Conservation (phyloP, 2,329 filamentous ascomycete species). For the Scedosporium minutisporum region DNA sequence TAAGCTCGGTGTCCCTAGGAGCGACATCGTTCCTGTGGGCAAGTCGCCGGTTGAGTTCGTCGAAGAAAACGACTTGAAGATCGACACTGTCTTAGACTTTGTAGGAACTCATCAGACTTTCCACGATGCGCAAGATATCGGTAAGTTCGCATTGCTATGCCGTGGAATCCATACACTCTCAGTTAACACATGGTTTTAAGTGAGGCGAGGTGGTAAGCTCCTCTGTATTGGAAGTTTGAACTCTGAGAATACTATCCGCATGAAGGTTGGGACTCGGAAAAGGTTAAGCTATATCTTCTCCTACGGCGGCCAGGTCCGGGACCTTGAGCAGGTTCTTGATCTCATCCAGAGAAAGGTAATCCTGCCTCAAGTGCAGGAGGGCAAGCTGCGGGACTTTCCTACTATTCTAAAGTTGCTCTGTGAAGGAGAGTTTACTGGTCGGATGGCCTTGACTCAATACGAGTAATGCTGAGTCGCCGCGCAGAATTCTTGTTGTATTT, state of each 20-base stretch:
- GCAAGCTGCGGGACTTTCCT: constrained; percentile 22
- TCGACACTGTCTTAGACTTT: constrained; percentile 23
- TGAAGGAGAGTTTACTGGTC: constrained; percentile 22
- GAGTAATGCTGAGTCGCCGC: background rate
- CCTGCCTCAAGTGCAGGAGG: constrained; percentile 22
- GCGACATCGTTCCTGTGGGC: constrained; percentile 21
- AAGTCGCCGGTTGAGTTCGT: constrained; percentile 20
- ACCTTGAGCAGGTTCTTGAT: constrained; percentile 25
- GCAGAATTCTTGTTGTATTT: background rate
- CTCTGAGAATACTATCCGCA: constrained; percentile 28
- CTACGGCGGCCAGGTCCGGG: constrained; percentile 30
- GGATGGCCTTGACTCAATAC: constrained; percentile 14
- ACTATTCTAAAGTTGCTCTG: constrained; percentile 22
- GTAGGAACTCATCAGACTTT: constrained; percentile 26
- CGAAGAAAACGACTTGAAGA: constrained; percentile 14
- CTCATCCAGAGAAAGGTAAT: constrained; percentile 24
- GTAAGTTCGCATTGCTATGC: constrained; percentile 12
- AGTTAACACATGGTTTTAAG: constrained; percentile 13
- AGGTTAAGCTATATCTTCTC: constrained; percentile 30
- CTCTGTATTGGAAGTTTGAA: constrained; percentile 30
- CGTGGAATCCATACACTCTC: background rate
- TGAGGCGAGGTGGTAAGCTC: constrained; percentile 24
- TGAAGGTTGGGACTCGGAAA: constrained; percentile 33
- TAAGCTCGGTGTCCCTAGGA: constrained; percentile 13
- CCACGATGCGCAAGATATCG: constrained; percentile 23